Conservation (phyloP, 2,329 filamentous ascomycete genomes). For the Stromatinia cepivora region DNA sequence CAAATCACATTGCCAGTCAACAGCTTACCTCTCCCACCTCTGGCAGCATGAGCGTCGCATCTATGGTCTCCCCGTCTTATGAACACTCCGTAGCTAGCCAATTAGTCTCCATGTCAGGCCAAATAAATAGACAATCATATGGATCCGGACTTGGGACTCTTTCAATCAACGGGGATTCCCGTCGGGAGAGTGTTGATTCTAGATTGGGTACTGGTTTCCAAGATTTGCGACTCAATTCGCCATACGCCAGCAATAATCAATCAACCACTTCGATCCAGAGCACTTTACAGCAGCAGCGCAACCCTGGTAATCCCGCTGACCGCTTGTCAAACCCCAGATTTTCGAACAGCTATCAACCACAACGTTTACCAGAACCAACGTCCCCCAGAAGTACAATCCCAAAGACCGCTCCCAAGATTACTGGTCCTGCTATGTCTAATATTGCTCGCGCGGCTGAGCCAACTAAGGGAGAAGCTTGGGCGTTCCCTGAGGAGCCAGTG, state of each 20-base stretch:
- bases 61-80: slow-evolving; percentile 63
- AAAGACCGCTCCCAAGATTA: slow-evolving; percentile 74
- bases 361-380: slow-evolving; percentile 45
- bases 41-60: slow-evolving; percentile 65
- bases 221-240: slow-evolving; percentile 68
- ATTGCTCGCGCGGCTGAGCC: slow-evolving; percentile 73
- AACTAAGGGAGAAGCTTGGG: slow-evolving; percentile 81
- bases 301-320: slow-evolving; percentile 52
- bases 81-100: slow-evolving; percentile 29
- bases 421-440: slow-evolving; percentile 63
- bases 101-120: slow-evolving; percentile 28
- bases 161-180: slow-evolving; percentile 48
- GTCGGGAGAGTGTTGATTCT: slow-evolving; percentile 78
- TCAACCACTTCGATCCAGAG: slow-evolving; percentile 75
- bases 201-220: slow-evolving; percentile 71
- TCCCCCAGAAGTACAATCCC: slow-evolving; percentile 43
- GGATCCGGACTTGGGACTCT: slow-evolving; percentile 22
- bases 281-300: slow-evolving; percentile 66
- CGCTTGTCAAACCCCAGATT: slow-evolving; percentile 54
- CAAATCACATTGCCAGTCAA: slow-evolving; percentile 46
- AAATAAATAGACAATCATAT: slow-evolving; percentile 32
- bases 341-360: slow-evolving; percentile 64
- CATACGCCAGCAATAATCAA: slow-evolving; percentile 75
- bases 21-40: slow-evolving; percentile 56
- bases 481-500: slow-evolving; percentile 73